These are phyloP conservation scores for Yarrowia yakushimensis DNA, from an alignment of 805 yeast species.

Conservation along the genomic window DNA sequence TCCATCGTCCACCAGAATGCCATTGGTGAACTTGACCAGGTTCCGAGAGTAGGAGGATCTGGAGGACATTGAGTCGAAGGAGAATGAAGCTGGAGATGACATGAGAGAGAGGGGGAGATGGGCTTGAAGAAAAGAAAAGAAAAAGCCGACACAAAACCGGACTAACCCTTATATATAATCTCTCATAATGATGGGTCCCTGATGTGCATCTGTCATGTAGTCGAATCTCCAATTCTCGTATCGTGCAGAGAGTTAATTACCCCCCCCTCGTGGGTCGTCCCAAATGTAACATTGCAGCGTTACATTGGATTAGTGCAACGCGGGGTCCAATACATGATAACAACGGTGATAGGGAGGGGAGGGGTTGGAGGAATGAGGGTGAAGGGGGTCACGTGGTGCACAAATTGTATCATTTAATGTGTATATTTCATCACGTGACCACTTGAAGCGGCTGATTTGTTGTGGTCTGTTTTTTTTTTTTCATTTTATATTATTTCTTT, in stretches of 20 bases:
- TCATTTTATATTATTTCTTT: no score
- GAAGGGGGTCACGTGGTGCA: no score
- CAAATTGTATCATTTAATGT: no score
- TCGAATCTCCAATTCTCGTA: background rate
- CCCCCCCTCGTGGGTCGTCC: no score
- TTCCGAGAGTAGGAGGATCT: slow-evolving; percentile 4
- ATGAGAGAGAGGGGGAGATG: background rate
- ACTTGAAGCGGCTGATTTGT: no score
- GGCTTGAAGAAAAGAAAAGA: background rate
- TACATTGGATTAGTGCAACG: slow-evolving; percentile 1
- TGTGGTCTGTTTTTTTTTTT: no score
- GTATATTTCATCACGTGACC: no score
- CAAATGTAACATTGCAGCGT: slow-evolving; percentile 3
- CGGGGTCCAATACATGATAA: no score
- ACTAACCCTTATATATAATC: background rate
- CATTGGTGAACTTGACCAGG: slow-evolving; percentile 7
- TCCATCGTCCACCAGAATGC: slow-evolving; percentile 27
- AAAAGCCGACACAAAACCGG: background rate
- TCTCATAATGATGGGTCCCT: background rate
- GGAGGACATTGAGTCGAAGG: slow-evolving; percentile 13
- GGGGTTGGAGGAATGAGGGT: no score
- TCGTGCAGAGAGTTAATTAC: no score
- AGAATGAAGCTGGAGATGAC: slow-evolving; percentile 8
- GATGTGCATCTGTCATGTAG: background rate
- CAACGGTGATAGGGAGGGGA: background rate